Conservation (phyloP, 768 basidiomycete species). For the Trametopsis cervina region DNA sequence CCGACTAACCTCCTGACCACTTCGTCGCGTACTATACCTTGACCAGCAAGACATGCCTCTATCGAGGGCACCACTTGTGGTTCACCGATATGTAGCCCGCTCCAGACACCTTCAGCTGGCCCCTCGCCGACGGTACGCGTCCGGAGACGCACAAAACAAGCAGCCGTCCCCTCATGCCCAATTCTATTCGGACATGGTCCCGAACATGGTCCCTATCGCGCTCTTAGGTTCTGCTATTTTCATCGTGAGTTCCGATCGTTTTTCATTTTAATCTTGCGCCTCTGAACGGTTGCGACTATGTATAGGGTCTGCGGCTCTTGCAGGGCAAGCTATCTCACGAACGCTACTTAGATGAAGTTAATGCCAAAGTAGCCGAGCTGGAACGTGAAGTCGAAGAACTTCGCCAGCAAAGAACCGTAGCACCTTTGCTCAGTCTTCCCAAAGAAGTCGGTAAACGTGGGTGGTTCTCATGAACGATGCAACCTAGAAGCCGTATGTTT, state of each 20-base stretch:
- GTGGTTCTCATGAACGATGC: no score
- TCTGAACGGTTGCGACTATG: conserved; percentile 5
- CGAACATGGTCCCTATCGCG: conserved; percentile 73
- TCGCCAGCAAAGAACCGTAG: conserved; percentile 8
- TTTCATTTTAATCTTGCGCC: neutral
- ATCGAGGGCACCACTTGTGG: neutral
- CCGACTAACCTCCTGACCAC: no score
- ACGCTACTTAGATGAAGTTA: conserved; percentile 61
- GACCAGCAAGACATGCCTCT: conserved; percentile 1
- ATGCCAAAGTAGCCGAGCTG: conserved; percentile 40
- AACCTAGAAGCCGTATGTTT: no score
- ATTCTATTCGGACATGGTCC: conserved; percentile 65
- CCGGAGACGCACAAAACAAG: conserved; percentile 10
- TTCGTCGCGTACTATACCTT: no score
- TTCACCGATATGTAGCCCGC: neutral
- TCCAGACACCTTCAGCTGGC: neutral
- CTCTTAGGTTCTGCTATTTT: conserved; percentile 77
- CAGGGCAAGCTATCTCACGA: conserved; percentile 64
- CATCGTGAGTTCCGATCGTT: conserved; percentile 38
- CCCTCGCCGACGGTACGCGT: neutral
- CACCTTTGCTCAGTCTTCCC: no score
- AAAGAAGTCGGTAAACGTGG: no score
- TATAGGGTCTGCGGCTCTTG: conserved; percentile 58
- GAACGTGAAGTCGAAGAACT: conserved; percentile 50
- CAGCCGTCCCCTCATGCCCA: conserved; percentile 46